A percentile compares a stretch with the other conserved stretches of the same genome.
phyloP scores from a whole-genome alignment of 345 rosid genomes.

The Turritis glabra region DNA sequence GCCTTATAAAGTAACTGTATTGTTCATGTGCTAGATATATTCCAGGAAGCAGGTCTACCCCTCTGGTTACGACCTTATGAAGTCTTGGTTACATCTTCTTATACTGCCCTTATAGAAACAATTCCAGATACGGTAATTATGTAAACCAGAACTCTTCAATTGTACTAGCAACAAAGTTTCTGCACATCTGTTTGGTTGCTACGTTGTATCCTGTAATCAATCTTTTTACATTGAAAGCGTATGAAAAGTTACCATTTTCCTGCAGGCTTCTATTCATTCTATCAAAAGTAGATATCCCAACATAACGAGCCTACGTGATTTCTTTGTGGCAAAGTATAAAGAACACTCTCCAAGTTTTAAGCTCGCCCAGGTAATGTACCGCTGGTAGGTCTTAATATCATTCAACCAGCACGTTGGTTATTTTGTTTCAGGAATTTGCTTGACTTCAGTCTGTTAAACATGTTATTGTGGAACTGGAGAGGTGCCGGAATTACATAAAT shows the following conservation, averaged over 20 bases:
- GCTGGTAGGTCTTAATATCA: slow-evolving; percentile 12
- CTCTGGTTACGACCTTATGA: slow-evolving; percentile 98
- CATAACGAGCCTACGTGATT: slow-evolving; percentile 81
- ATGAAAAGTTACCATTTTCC: slow-evolving; percentile 3
- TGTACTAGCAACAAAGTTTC: slow-evolving; percentile 7
- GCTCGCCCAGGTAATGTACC: slow-evolving; percentile 84
- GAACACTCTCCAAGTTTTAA: slow-evolving; percentile 88
- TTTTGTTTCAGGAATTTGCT: slow-evolving; percentile 18
- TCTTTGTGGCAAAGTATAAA: slow-evolving; percentile 86
- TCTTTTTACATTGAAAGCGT: background rate
- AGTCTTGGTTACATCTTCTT: slow-evolving; percentile 94
- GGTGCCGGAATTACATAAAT: background rate
- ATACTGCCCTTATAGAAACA: slow-evolving; percentile 97
- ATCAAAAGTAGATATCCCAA: slow-evolving; percentile 93
- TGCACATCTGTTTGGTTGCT: background rate
- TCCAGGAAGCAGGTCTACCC: slow-evolving; percentile 99
- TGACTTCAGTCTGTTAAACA: background rate
- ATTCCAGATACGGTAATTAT: slow-evolving; percentile 89
- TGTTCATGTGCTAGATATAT: slow-evolving; percentile 66
- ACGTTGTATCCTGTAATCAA: background rate
- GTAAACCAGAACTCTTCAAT: slow-evolving; percentile 18
- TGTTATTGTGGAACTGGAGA: slow-evolving; percentile 13
- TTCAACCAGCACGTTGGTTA: slow-evolving; percentile 13
- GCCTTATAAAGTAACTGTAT: slow-evolving; percentile 10
- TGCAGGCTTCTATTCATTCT: slow-evolving; percentile 97